Percentiles rank a stretch among this genome's conserved stretches.
These are phyloP conservation scores for Corynespora cassiicola DNA, from an alignment of 2,329 filamentous ascomycete species.

Conservation along the genomic window DNA sequence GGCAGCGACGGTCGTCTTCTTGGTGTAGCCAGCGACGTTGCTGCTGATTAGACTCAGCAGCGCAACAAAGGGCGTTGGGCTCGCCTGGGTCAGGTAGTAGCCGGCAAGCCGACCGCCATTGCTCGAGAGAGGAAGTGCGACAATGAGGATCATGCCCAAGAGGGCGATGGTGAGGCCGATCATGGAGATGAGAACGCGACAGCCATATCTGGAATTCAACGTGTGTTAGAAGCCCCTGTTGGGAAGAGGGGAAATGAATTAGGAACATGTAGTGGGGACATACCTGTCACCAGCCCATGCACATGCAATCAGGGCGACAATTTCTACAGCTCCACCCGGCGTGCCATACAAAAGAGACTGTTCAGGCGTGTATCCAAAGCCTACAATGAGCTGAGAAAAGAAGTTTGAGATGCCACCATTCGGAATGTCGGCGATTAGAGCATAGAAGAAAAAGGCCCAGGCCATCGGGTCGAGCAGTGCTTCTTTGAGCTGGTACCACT, in stretches of 20 bases:
- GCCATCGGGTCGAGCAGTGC: constrained; percentile 64
- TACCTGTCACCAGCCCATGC: constrained; percentile 62
- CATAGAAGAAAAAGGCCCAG: constrained; percentile 67
- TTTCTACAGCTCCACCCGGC: constrained; percentile 70
- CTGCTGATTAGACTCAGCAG: constrained; percentile 68
- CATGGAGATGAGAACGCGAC: constrained; percentile 64
- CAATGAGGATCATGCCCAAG: constrained; percentile 70
- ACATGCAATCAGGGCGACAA: constrained; percentile 63
- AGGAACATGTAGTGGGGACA: neutral
- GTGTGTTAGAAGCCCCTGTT: neutral
- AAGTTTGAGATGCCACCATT: constrained; percentile 68
- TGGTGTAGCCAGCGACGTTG: constrained; percentile 66
- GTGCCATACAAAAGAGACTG: constrained; percentile 70
- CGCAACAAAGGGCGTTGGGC: constrained; percentile 68
- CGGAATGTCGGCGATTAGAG: constrained; percentile 63
- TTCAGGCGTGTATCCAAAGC: constrained; percentile 69
- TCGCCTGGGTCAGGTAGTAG: constrained; percentile 70
- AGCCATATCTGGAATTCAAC: constrained; percentile 49
- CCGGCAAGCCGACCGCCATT: constrained; percentile 66
- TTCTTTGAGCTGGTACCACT: constrained; percentile 69
- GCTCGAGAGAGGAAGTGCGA: constrained; percentile 65
- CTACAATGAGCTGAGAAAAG: constrained; percentile 65
- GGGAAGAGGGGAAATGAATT: too few relatives aligned
- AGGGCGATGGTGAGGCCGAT: constrained; percentile 60
- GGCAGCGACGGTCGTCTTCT: constrained; percentile 65